Percentiles rank a stretch among this genome's conserved stretches.
Conservation (phyloP, 192 early-diverging fungal genomes). For the Coemansia sp. region DNA sequence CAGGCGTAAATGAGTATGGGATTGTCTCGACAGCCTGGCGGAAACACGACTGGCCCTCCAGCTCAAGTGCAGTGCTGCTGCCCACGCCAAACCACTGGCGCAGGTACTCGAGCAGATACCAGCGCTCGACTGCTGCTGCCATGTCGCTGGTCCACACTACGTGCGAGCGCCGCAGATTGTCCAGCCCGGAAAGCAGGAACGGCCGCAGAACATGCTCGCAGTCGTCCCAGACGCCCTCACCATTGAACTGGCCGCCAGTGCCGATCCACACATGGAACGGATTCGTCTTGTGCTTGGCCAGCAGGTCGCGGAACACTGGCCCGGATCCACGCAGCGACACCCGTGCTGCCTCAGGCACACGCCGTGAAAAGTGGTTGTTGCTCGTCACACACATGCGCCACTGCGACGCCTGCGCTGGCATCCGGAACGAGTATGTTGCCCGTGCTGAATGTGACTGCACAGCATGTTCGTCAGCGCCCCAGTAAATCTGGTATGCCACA, state of each 20-base stretch:
- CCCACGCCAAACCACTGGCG: slow-evolving; percentile 54
- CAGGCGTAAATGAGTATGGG: slow-evolving; percentile 76
- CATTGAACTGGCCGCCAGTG: slow-evolving; percentile 69
- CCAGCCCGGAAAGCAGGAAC: slow-evolving; percentile 49
- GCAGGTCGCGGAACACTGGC: slow-evolving; percentile 55
- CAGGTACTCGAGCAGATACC: slow-evolving; percentile 69
- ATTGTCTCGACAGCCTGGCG: slow-evolving; percentile 67
- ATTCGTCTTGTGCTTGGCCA: slow-evolving; percentile 61
- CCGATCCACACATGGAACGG: slow-evolving; percentile 73
- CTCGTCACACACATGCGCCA: slow-evolving; percentile 53
- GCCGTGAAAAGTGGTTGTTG: slow-evolving; percentile 39
- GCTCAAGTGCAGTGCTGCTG: slow-evolving; percentile 14
- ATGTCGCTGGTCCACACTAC: slow-evolving; percentile 62
- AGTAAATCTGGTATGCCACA: slow-evolving; percentile 45
- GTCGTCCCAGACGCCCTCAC: slow-evolving; percentile 62
- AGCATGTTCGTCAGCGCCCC: slow-evolving; percentile 43
- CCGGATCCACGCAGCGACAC: slow-evolving; percentile 37
- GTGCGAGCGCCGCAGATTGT: slow-evolving; percentile 41
- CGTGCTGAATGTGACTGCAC: slow-evolving; percentile 43
- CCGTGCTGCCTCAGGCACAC: slow-evolving; percentile 33
- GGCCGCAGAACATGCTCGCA: slow-evolving; percentile 59
- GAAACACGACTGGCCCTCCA: slow-evolving; percentile 52
- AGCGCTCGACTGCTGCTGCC: slow-evolving; percentile 59
- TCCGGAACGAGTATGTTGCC: slow-evolving; percentile 40
- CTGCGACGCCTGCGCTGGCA: slow-evolving; percentile 50